Conservation (phyloP, 495 filamentous ascomycete species). For the Astrothelium subdiscretum region DNA sequence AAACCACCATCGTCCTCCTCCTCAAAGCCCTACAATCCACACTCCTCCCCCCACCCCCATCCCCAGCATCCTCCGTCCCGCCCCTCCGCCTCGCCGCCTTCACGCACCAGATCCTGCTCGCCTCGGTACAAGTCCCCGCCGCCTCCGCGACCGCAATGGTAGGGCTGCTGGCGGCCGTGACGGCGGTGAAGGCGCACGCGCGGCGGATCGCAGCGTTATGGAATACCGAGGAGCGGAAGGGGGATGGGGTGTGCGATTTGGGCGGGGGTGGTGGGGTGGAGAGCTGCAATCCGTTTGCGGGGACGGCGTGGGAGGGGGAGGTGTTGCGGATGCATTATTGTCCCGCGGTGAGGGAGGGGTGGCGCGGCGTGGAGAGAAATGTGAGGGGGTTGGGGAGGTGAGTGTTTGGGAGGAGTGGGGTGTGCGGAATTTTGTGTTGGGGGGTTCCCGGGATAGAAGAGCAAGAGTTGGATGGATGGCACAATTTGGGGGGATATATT, state of each 20-base stretch:
- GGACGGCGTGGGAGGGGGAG: conserved; percentile 90
- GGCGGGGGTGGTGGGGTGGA: conserved; percentile 53
- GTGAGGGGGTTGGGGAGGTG: conserved; percentile 18
- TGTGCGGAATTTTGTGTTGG: too few relatives aligned
- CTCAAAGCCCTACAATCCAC: conserved; percentile 70
- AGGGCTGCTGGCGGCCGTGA: conserved; percentile 59
- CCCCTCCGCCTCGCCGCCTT: conserved; percentile 80
- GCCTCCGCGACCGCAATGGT: conserved; percentile 71
- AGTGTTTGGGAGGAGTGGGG: neutral
- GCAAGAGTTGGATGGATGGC: too few relatives aligned
- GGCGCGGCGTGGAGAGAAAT: conserved; percentile 58
- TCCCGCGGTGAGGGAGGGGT: conserved; percentile 70
- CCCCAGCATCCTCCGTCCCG: conserved; percentile 41
- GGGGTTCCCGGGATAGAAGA: too few relatives aligned
- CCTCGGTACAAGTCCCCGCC: conserved; percentile 76
- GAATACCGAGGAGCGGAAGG: conserved; percentile 82
- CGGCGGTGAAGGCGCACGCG: conserved; percentile 47
- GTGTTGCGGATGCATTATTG: conserved; percentile 73
- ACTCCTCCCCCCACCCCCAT: conserved; percentile 54
- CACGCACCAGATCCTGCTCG: conserved; percentile 77
- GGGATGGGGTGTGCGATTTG: conserved; percentile 60
- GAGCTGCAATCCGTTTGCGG: conserved; percentile 76
- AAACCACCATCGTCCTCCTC: conserved; percentile 82
- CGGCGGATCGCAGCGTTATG: conserved; percentile 61
- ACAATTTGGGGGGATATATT: neutral